These are phyloP conservation scores for Paspalum notatum DNA, from an alignment of 176 grass and related monocot species.

Conservation along the genomic window DNA sequence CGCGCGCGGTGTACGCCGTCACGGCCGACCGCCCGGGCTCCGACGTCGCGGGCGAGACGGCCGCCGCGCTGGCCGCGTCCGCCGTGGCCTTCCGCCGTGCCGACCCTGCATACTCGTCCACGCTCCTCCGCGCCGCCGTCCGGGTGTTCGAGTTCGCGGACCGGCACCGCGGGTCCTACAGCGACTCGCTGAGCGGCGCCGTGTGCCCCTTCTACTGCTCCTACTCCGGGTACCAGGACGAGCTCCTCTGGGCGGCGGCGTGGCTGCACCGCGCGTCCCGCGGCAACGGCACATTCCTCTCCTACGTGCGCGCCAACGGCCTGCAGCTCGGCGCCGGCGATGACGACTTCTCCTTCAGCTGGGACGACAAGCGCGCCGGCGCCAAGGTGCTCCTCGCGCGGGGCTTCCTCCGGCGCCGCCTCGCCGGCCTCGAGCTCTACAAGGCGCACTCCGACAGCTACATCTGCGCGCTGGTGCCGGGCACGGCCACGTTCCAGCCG, in stretches of 20 bases:
- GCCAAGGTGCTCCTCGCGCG: conserved; percentile 80
- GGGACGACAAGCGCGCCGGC: conserved; percentile 83
- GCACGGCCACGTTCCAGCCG: conserved; percentile 61
- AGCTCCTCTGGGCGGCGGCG: conserved; percentile 87
- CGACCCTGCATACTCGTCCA: conserved; percentile 64
- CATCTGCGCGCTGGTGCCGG: conserved; percentile 78
- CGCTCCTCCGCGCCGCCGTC: conserved; percentile 54
- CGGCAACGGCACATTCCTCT: conserved; percentile 68
- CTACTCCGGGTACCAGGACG: conserved; percentile 92
- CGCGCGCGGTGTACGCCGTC: conserved; percentile 67
- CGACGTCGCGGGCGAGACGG: conserved; percentile 88
- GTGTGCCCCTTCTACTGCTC: conserved; percentile 88
- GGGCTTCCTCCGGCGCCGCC: background rate
- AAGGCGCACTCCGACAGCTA: conserved; percentile 89
- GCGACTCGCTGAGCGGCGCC: conserved; percentile 49
- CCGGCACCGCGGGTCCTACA: conserved; percentile 72
- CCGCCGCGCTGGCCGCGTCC: conserved; percentile 72
- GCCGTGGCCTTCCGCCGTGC: conserved; percentile 72
- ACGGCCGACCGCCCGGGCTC: conserved; percentile 58
- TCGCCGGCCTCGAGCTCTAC: conserved; percentile 61
- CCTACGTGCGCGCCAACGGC: conserved; percentile 67
- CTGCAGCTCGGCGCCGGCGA: conserved; percentile 60
- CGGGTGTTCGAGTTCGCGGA: conserved; percentile 75
- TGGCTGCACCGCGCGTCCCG: conserved; percentile 83
- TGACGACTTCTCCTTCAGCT: conserved; percentile 87